A percentile compares a stretch with the other conserved stretches of the same genome.
Conservation (phyloP, 495 filamentous ascomycete species). For the Tuber aestivum region DNA sequence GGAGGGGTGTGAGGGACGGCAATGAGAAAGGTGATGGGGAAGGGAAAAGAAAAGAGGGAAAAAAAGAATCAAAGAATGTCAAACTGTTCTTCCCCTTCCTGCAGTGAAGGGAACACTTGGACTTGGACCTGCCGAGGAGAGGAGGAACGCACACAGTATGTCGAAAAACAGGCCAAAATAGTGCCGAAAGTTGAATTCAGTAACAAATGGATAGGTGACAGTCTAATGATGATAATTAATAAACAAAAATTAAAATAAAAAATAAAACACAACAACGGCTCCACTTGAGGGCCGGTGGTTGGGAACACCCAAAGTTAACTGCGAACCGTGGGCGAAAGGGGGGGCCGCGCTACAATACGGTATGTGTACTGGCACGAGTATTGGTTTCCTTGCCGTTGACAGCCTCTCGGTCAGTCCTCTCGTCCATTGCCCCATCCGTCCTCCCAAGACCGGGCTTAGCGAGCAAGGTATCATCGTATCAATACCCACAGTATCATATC, state of each 20-base stretch:
- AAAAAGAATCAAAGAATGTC: slow-evolving; percentile 29
- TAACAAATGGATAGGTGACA: slow-evolving; percentile 5
- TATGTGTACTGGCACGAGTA: no score
- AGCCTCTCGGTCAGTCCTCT: slow-evolving; percentile 4
- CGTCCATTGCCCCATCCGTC: slow-evolving; percentile 19
- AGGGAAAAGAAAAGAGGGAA: background rate
- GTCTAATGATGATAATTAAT: background rate
- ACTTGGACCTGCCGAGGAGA: slow-evolving; percentile 37
- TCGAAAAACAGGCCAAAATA: background rate
- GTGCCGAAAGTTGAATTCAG: slow-evolving; percentile 5
- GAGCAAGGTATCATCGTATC: slow-evolving; percentile 11
- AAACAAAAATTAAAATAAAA: background rate
- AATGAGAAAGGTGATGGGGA: background rate
- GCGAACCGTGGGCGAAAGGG: slow-evolving; percentile 9
- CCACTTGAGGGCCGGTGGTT: background rate
- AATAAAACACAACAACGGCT: background rate
- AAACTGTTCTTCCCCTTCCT: slow-evolving; percentile 29
- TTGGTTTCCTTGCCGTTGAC: slow-evolving; percentile 34
- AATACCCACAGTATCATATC: slow-evolving; percentile 23
- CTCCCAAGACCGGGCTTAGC: background rate
- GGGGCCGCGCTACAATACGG: slow-evolving; percentile 31
- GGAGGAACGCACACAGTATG: slow-evolving; percentile 14
- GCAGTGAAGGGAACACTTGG: slow-evolving; percentile 33
- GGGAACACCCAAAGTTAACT: slow-evolving; percentile 5
- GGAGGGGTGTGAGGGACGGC: background rate